Conservation (phyloP, 176 grass and related monocot genomes). For the Paspalum notatum region DNA sequence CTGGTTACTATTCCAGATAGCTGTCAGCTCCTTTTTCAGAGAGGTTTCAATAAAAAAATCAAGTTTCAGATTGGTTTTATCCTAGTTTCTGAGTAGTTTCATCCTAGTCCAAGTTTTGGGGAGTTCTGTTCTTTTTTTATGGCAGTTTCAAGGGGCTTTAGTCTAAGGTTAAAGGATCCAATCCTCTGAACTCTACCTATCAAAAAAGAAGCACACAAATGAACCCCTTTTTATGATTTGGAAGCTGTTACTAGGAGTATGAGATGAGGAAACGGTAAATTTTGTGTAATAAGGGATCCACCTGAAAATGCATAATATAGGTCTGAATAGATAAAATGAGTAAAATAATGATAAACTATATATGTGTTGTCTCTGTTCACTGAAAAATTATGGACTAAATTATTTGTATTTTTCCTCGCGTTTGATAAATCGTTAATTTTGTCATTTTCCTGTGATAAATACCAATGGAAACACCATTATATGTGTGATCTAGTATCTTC, state of each 20-base stretch:
- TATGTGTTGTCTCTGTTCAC: too few species aligned
- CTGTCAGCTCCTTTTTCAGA: background rate
- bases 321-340: background rate
- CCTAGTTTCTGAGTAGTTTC: background rate
- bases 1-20: too few species aligned
- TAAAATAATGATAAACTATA: slow-evolving; percentile 9
- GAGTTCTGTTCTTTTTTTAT: too few species aligned
- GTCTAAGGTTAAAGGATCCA: background rate
- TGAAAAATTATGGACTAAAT: too few species aligned
- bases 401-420: too few species aligned
- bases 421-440: too few species aligned
- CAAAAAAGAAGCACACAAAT: background rate
- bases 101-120: background rate
- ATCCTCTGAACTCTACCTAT: background rate
- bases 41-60: too few species aligned
- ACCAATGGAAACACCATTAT: background rate
- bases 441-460: background rate
- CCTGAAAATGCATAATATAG: background rate
- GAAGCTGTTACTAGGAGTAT: background rate
- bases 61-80: too few species aligned
- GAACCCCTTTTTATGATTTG: background rate
- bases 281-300: slow-evolving; percentile 1
- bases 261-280: slow-evolving; percentile 18
- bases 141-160: background rate
- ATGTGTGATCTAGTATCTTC: background rate